A percentile compares a stretch with the other conserved stretches of the same genome.
phyloP scores from a whole-genome alignment of 1,139 yeast species.

The Ogataea hybrid region DNA sequence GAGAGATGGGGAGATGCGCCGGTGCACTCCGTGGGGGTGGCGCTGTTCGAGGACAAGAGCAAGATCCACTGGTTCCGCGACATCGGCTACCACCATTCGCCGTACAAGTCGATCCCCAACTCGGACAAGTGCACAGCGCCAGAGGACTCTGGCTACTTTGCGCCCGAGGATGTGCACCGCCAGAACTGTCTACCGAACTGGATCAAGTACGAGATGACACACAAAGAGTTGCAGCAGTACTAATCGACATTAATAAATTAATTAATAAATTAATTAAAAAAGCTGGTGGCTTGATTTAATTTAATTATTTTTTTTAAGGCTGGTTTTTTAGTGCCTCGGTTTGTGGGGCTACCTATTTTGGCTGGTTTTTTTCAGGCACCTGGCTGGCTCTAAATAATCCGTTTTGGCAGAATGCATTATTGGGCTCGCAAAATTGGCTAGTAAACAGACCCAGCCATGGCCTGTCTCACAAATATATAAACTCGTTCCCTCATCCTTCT shows the following conservation, averaged over 20 bases:
- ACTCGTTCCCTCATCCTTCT: neutral
- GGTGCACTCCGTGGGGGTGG: constrained; percentile 51
- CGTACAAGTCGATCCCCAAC: constrained; percentile 52
- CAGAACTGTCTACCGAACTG: constrained; percentile 77
- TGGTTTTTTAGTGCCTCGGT: constrained; percentile 1
- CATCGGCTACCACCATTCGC: constrained; percentile 50
- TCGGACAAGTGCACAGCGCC: constrained; percentile 38
- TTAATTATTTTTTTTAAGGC: neutral
- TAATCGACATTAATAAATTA: constrained; percentile 11
- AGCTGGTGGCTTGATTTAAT: neutral
- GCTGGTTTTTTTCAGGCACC: constrained; percentile 1
- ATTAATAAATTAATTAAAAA: neutral
- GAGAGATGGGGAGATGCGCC: constrained; percentile 64
- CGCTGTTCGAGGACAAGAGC: constrained; percentile 46
- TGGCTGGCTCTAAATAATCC: constrained; percentile 5
- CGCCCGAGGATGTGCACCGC: constrained; percentile 45
- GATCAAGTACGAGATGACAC: constrained; percentile 60
- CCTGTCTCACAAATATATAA: neutral
- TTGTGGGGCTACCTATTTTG: neutral
- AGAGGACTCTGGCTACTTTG: constrained; percentile 43
- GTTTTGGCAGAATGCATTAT: constrained; percentile 1
- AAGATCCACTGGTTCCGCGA: constrained; percentile 56
- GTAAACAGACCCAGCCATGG: constrained; percentile 1
- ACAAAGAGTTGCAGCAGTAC: constrained; percentile 34
- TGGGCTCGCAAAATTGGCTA: neutral